Evolutionary conservation across 768 basidiomycete genomes (phyloP).

Genomic region (Sutorius australiensis): DNA sequence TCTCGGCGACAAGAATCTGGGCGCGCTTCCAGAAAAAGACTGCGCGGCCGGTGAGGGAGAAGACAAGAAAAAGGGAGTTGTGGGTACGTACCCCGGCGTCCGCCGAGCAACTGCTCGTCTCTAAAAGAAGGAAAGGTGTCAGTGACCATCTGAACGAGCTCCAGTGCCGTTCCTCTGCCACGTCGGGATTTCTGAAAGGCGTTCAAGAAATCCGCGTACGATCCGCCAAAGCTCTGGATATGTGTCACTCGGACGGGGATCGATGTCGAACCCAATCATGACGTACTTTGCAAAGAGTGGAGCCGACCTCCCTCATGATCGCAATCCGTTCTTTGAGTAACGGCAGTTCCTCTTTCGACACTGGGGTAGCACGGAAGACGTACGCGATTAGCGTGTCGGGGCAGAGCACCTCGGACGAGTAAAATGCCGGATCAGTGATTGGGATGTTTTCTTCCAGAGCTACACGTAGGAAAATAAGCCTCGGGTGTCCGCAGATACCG

Average conservation of each 20-base stretch:
- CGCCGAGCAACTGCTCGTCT: conserved; percentile 60
- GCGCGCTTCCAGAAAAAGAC: conserved; percentile 88
- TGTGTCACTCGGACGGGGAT: conserved; percentile 5
- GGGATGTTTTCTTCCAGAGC: conserved; percentile 76
- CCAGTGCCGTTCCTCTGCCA: conserved; percentile 61
- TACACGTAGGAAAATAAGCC: conserved; percentile 24
- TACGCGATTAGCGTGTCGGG: conserved; percentile 66
- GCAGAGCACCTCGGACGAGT: conserved; percentile 64
- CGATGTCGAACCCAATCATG: conserved; percentile 6
- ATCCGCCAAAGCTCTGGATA: conserved; percentile 61
- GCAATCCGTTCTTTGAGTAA: conserved; percentile 66
- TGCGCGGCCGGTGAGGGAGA: conserved; percentile 25
- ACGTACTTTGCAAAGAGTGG: conserved; percentile 64
- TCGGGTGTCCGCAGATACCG: not conserved
- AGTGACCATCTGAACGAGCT: conserved; percentile 67
- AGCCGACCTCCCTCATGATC: conserved; percentile 76
- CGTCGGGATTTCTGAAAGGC: conserved; percentile 53
- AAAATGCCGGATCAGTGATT: conserved; percentile 76
- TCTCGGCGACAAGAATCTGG: conserved; percentile 88
- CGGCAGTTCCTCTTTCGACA: conserved; percentile 63
- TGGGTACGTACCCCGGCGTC: conserved; percentile 48
- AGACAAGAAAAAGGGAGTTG: not conserved
- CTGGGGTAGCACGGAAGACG: conserved; percentile 60
- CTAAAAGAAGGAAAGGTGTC: conserved; percentile 73
- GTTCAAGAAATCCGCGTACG: conserved; percentile 62